Evolutionary conservation across 306 rosid species (phyloP).

Genomic region (Inga laurina): DNA sequence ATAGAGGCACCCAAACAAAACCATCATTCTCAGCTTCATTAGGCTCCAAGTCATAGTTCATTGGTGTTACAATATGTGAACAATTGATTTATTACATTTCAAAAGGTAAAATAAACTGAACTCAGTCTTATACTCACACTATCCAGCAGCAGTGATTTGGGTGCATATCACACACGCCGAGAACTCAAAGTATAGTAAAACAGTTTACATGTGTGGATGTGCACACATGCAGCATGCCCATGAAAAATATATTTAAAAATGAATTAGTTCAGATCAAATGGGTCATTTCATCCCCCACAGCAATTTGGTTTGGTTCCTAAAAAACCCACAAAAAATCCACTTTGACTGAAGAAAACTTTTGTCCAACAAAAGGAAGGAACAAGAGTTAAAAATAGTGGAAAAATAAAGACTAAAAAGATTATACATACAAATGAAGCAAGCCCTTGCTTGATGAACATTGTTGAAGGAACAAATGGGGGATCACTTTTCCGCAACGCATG

Average conservation of each 20-base stretch:
- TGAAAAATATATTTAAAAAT: not conserved
- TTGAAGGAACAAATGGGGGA: slow-evolving; percentile 91
- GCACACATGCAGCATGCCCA: not conserved
- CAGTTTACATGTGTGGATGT: not conserved
- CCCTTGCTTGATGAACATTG: slow-evolving; percentile 84
- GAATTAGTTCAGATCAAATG: not conserved
- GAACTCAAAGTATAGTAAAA: not conserved
- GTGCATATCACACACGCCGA: not conserved
- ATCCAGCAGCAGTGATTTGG: not conserved
- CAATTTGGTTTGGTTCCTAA: not conserved
- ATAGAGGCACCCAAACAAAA: not conserved
- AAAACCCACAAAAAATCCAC: not conserved
- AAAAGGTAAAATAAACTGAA: not conserved
- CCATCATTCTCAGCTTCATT: not conserved
- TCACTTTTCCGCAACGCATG: slow-evolving; percentile 95
- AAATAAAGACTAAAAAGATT: slow-evolving; percentile 27
- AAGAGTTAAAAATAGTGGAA: slow-evolving; percentile 2
- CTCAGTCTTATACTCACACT: not conserved
- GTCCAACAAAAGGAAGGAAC: slow-evolving; percentile 10
- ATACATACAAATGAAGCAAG: slow-evolving; percentile 88
- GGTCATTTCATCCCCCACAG: not conserved
- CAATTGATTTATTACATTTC: not conserved
- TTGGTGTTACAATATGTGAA: not conserved
- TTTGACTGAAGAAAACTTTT: not conserved
- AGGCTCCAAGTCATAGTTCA: not conserved